Base-by-base conservation (phyloP, 495 filamentous ascomycete genomes). In the Sordaria brevicollis region DNA sequence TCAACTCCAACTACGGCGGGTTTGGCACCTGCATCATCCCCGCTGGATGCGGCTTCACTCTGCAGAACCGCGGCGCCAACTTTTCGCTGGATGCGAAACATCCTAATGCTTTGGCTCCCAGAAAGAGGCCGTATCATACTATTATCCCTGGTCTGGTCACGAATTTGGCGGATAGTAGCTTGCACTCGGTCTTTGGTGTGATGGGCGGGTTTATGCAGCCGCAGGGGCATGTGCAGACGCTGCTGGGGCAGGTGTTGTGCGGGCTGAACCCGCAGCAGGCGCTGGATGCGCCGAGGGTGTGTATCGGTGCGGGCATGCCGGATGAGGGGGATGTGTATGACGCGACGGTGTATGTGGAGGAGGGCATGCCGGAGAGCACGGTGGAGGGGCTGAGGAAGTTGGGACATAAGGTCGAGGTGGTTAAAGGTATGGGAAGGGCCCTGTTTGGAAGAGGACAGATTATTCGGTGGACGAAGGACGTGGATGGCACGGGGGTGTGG, bases 171-270 rank as follows among this genome's bases (percentile, higher is more conserved):
- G 92, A 94, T 72, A 85, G 85, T 21, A 88, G 83, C 19, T 79
- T 99, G 69, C 91, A 97, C 76, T 88, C 87, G 41, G 92, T 97
- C 0, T 96, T 92, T 73, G 96, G 95, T 65, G 93, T 97, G 65
- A 98, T 98, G 95, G 95, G 95, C 71, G 95, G 95, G 36, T 97
- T 94, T 80, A 98, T 99, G 96, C 95, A 99, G 83, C 95, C 95
- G 0, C 95, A 98, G 82, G 95, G 95, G 10, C 95, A 99, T 76
- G 92, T 98, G 15, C 95, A 99, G 79, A 93, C 97, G 3, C 80
- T 99, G 67, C 85, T 98, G 8, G 97, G 96, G 69, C 92, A 96
- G 88, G 79, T 96, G 4, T 89, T 91, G 0, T 97, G 95, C 77
- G 88, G 89, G n/a, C 84, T 91, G 74, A 90, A 87, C 68, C 93